Base-by-base conservation (phyloP, 306 rosid species). In the Mucuna pruriens region DNA sequence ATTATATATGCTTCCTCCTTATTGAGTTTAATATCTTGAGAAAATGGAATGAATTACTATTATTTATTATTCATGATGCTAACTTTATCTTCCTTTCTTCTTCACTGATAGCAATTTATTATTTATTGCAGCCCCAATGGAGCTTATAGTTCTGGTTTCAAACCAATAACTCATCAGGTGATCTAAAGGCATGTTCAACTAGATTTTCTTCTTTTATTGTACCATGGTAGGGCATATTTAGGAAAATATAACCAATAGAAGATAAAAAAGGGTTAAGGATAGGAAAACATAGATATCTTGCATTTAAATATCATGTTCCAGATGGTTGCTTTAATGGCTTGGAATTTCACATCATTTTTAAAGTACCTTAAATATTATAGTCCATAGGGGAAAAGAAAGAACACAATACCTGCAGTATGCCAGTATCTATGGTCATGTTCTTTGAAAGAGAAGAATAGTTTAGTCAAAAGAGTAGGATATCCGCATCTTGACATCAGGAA, bases 81-180 rank as follows among this genome's bases (percentile, higher is more conserved):
- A 40, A 12, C 8, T 75, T 22, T 58, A 36, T 57, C 11, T 57
- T 68, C 9, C 62, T 16, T 42, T 29, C 26, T 63, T 73, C 23
- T 75, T 31, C 4, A 48, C 86, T 83, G 74, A 85, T 55, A 63
- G 36, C 45, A 49, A 31, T 9, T 55, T 67, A 54, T 81, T 64
- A 29, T 85, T 69, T 81, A 62, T 79, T 88, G 92, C 97, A 94
- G 98, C 77, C 98, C 97, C 23, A 90, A 89, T 65, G 95, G 97
- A 81, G 98, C 98, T 87, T 94, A 94, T 78, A 94, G 97, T 88
- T 85, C 97, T 85, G 97, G 98, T 84, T 94, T 94, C 92, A 89
- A 64, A 82, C 98, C 98, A 67, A 94, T 94, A 86, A 94, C 98
- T 17, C 98, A 94, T 88, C 98, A 94, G 98, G 98, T 94, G 91